Conservation (phyloP, 805 yeast genomes). For the Spathaspora girioi region DNA sequence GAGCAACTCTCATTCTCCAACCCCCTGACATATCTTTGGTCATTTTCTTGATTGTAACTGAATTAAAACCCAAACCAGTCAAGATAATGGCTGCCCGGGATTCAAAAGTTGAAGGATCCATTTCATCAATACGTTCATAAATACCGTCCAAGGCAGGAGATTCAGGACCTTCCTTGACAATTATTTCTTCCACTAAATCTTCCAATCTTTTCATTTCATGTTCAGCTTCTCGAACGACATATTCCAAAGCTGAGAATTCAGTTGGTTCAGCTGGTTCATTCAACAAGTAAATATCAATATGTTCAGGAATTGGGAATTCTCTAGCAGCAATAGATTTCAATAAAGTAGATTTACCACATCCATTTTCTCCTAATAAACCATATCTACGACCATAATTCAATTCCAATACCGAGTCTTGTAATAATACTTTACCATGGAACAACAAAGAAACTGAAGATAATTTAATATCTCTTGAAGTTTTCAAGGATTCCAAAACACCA, state of each 20-base stretch:
- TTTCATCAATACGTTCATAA: conserved; percentile 90
- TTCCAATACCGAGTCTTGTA: conserved; percentile 89
- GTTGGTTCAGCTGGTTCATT: conserved; percentile 98
- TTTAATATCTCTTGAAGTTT: conserved; percentile 91
- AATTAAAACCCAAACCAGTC: conserved; percentile 95
- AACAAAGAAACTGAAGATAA: conserved; percentile 83
- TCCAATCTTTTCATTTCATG: conserved; percentile 86
- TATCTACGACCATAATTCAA: conserved; percentile 96
- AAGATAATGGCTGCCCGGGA: conserved; percentile 92
- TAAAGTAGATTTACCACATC: conserved; percentile 97
- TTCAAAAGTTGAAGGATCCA: conserved; percentile 97
- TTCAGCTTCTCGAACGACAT: conserved; percentile 97
- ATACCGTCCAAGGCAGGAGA: conserved; percentile 77
- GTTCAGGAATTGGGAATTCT: conserved; percentile 92
- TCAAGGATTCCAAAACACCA: conserved; percentile 89
- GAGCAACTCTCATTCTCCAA: conserved; percentile 99
- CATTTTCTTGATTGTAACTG: conserved; percentile 81
- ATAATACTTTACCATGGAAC: conserved; percentile 95
- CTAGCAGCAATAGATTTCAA: conserved; percentile 91
- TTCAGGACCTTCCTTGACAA: conserved; percentile 93
- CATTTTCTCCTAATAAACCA: conserved; percentile 96
- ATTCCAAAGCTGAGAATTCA: conserved; percentile 88
- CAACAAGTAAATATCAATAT: conserved; percentile 84
- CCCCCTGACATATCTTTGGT: conserved; percentile 99
- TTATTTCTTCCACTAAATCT: conserved; percentile 82